A percentile compares a stretch with the other conserved stretches of the same genome.
These are phyloP conservation scores for Podosphaera fusca DNA, from an alignment of 2,329 filamentous ascomycete species.

Conservation along the genomic window DNA sequence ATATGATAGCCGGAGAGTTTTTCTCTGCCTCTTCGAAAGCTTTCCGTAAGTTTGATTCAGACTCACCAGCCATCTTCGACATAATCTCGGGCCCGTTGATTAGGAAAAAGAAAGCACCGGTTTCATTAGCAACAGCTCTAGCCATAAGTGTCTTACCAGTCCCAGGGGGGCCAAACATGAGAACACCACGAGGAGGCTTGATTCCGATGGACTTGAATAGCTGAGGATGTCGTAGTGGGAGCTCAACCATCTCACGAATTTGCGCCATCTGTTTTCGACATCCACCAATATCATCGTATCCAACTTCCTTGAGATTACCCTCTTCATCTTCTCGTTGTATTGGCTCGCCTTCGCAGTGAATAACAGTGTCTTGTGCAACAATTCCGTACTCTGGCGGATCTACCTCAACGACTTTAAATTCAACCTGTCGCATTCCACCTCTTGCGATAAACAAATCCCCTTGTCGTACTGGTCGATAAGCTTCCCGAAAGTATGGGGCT, in stretches of 20 bases:
- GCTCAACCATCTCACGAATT: conserved; percentile 94
- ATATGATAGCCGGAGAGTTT: conserved; percentile 97
- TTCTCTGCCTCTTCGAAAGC: conserved; percentile 99
- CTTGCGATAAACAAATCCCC: conserved; percentile 94
- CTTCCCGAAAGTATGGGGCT: conserved; percentile 97
- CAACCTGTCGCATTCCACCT: conserved; percentile 95
- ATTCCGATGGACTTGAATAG: conserved; percentile 99
- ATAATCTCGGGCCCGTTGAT: conserved; percentile 99
- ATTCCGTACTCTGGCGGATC: conserved; percentile 97
- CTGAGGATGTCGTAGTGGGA: conserved; percentile 88
- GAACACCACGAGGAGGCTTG: conserved; percentile 93
- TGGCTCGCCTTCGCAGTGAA: conserved; percentile 91
- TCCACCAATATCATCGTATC: conserved; percentile 97
- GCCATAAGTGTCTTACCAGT: conserved; percentile 99
- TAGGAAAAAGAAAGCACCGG: conserved; percentile 95
- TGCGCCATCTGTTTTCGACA: conserved; percentile 99
- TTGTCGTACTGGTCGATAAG: conserved; percentile 90
- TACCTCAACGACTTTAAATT: conserved; percentile 98
- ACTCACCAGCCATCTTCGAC: conserved; percentile 99
- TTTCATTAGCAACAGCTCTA: conserved; percentile 95
- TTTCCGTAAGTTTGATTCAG: conserved; percentile 91
- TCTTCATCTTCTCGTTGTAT: conserved; percentile 98
- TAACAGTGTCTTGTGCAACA: conserved; percentile 93
- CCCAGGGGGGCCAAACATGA: conserved; percentile 90
- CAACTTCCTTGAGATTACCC: conserved; percentile 96